phyloP scores from a whole-genome alignment of 305 asterid genomes.

The Withania somnifera region DNA sequence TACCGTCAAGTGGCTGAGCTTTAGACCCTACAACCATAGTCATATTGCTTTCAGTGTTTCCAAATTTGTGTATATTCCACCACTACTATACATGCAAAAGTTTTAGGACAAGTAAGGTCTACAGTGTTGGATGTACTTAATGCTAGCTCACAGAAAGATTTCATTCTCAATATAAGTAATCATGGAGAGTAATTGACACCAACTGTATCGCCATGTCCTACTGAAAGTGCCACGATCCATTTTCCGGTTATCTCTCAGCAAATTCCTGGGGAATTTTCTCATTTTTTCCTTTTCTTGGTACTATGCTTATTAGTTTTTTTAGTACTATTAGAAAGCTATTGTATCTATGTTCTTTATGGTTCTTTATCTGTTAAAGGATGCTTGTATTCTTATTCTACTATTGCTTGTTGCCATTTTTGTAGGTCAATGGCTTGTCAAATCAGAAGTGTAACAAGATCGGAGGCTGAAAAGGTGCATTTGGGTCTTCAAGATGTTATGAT shows the following conservation, averaged over 20 bases:
- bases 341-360: background rate
- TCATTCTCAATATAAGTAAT: background rate
- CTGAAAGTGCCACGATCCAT: background rate
- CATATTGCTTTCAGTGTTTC: background rate
- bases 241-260: background rate
- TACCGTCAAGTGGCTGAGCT: background rate
- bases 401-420: conserved; percentile 9
- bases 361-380: background rate
- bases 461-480: conserved; percentile 59
- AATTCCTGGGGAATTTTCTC: background rate
- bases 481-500: background rate
- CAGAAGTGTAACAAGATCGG: conserved; percentile 34
- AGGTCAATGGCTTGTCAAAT: conserved; percentile 50
- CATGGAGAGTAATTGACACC: background rate
- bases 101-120: background rate
- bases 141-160: background rate
- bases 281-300: background rate
- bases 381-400: conserved; percentile 1
- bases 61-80: background rate
- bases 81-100: background rate
- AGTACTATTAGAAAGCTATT: background rate
- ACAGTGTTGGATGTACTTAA: background rate
- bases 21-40: background rate
- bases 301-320: background rate
- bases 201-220: background rate